These are phyloP conservation scores for Suillus americanus DNA, from an alignment of 768 basidiomycete species.

Conservation along the genomic window DNA sequence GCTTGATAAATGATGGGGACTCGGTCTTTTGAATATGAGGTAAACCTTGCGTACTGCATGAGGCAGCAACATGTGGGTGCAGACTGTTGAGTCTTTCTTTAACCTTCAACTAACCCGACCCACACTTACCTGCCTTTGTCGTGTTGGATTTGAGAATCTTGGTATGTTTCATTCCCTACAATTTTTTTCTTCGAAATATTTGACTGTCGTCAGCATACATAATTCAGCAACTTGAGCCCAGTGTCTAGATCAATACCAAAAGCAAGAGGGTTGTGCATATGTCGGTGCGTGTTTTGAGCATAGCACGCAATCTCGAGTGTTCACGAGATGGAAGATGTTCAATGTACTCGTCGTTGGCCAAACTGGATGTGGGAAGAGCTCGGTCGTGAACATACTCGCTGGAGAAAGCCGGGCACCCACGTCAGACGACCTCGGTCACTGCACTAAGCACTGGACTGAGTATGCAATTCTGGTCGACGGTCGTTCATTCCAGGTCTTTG, in stretches of 20 bases:
- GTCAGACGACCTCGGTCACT: constrained; percentile 29
- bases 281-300: background rate
- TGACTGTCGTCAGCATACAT: background rate
- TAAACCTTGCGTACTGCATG: background rate
- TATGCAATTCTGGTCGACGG: constrained; percentile 9
- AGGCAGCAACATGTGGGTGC: background rate
- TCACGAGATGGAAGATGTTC: background rate
- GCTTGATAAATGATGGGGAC: background rate
- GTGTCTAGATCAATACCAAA: background rate
- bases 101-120: background rate
- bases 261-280: background rate
- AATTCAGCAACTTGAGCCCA: background rate
- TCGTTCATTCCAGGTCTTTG: constrained; percentile 27
- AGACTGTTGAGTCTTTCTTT: too few species aligned
- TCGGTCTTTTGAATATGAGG: background rate
- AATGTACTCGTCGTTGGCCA: constrained; percentile 28
- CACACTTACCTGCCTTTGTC: too few species aligned
- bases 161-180: background rate
- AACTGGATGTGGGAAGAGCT: constrained; percentile 32
- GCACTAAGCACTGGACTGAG: constrained; percentile 31
- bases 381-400: constrained; percentile 29
- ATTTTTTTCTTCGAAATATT: background rate
- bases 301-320: background rate
- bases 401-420: constrained; percentile 26
- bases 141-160: background rate